Base-by-base conservation (phyloP, 768 basidiomycete genomes). In the Suillus alpinus region DNA sequence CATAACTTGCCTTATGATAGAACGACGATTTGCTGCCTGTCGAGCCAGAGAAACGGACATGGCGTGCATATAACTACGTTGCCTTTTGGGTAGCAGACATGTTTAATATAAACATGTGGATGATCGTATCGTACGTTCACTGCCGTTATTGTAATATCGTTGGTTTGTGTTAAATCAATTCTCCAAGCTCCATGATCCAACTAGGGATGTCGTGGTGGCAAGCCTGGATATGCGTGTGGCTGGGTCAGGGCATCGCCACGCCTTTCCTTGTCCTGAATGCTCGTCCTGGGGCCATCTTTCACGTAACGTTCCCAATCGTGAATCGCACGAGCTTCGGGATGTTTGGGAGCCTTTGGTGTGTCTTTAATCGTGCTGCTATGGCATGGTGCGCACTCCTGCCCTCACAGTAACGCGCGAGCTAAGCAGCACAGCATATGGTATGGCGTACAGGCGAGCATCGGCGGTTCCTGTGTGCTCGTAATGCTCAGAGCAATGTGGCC, bases 31-130 rank as follows among this genome's bases (percentile, higher is more conserved):
- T 91, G 40, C 74, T 81, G 23, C 89, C 90, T n/a, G 88, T 91
- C 2, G 76, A 80, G 13, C 76, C 80, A 57, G 81, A 84, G 60
- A 82, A 88, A 62, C 78, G 86, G 62, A 86, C 83, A 63, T 92
- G 90, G 89, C 78, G 77, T 34, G 73, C 75, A 44, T 82, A 79
- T 74, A 86, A 88, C 73, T 91, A 87, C 70, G 75, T 87, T 46
- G 79, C 86, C 23, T 89, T 87, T 75, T 92, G 89, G 90, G 82
- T 92, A 46, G 89, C 88, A 40, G 90, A 92, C 75, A 84, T 83
- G 65, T 92, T 91, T 78, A 91, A 89, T 66, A 81, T 89, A 69
- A 88, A 87, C 71, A 88, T 87, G 87, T 89, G 86, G 88, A 87
- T 87, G 87, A 89, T 90, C 62, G 87, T 81, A 0, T 88, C 87